Conservation (phyloP, 805 yeast genomes). For the Komagataella mondaviorum region DNA sequence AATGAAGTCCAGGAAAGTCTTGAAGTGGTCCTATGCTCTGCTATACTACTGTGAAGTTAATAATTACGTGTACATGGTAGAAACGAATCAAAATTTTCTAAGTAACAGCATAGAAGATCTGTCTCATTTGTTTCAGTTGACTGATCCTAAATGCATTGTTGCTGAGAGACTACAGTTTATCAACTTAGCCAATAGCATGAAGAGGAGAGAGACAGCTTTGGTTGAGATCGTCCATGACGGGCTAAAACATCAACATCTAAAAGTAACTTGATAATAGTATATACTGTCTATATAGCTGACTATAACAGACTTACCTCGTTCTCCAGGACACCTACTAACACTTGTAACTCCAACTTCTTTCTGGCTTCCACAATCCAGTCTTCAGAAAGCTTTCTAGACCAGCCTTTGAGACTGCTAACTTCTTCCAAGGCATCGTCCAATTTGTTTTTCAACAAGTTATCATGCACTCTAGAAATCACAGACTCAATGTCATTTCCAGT, state of each 20-base stretch:
- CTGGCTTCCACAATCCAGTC: constrained; percentile 90
- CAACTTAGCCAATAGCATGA: constrained; percentile 6
- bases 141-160: constrained; percentile 9
- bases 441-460: constrained; percentile 60
- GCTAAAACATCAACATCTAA: neutral
- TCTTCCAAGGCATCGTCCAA: constrained; percentile 87
- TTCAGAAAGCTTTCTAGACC: constrained; percentile 80
- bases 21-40: constrained; percentile 87
- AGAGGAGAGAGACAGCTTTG: neutral
- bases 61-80: constrained; percentile 49
- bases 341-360: constrained; percentile 78
- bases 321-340: constrained; percentile 57
- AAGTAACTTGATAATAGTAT: neutral
- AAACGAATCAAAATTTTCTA: constrained; percentile 37
- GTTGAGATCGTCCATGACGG: neutral
- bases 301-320: constrained; percentile 30
- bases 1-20: constrained; percentile 54
- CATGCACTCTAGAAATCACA: constrained; percentile 74
- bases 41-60: constrained; percentile 45
- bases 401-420: constrained; percentile 78
- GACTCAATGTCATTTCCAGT: constrained; percentile 77
- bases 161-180: constrained; percentile 4
- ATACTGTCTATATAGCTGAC: neutral
- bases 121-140: constrained; percentile 20
- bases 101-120: constrained; percentile 14